A percentile compares a stretch with the other conserved stretches of the same genome.
Conservation (phyloP, 2,329 filamentous ascomycete genomes). For the Penicillium aurantiogriseum region DNA sequence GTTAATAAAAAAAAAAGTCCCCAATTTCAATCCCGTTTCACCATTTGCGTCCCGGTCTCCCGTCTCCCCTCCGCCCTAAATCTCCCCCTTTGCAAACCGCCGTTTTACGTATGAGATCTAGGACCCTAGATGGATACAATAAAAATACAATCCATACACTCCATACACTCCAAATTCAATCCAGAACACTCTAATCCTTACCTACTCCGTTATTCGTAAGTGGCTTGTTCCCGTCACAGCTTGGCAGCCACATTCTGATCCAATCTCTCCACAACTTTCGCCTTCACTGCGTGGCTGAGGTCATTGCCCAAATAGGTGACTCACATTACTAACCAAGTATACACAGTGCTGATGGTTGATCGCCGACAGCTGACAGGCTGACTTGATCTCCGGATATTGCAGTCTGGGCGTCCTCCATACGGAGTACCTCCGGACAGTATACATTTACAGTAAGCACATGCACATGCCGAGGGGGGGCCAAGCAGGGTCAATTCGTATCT, state of each 20-base stretch:
- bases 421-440: background rate
- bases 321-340: background rate
- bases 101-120: background rate
- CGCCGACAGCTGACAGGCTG: background rate
- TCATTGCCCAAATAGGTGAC: background rate
- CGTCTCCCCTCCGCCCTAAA: background rate
- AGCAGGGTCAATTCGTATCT: background rate
- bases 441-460: conserved; percentile 2
- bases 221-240: background rate
- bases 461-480: background rate
- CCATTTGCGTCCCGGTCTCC: background rate
- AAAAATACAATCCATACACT: background rate
- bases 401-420: background rate
- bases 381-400: background rate
- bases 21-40: background rate
- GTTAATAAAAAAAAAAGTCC: background rate
- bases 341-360: background rate
- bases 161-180: background rate
- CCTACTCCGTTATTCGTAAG: background rate
- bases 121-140: background rate
- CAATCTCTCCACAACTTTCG: background rate
- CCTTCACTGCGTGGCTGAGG: background rate
- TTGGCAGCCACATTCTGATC: background rate
- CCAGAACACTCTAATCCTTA: background rate
- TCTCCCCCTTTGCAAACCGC: background rate